Evolutionary conservation across 305 asterid genomes (phyloP).

Genomic region (Fraxinus latifolia): DNA sequence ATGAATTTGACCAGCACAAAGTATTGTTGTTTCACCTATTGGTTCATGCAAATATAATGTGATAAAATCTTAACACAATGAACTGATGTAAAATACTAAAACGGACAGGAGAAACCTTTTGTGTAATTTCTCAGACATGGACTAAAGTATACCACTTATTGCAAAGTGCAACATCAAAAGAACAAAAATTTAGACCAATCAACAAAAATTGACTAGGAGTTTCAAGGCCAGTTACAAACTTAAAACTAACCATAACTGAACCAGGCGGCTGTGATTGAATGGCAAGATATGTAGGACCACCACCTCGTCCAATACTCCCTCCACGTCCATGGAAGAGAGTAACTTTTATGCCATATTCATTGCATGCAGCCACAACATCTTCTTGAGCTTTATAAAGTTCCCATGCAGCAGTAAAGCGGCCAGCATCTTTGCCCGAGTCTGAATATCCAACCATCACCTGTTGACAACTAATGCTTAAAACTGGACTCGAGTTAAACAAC

Average conservation of each 20-base stretch:
- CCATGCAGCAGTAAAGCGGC: slow-evolving; percentile 82
- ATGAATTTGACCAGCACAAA: not conserved
- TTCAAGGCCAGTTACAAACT: not conserved
- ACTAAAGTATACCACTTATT: not conserved
- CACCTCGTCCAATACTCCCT: slow-evolving; percentile 88
- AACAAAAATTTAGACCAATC: not conserved
- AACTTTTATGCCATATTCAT: slow-evolving; percentile 61
- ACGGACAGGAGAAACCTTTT: not conserved
- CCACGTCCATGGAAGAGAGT: slow-evolving; percentile 86
- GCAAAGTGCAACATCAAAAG: not conserved
- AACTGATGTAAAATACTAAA: not conserved
- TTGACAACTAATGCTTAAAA: slow-evolving; percentile 13
- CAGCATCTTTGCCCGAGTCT: slow-evolving; percentile 84
- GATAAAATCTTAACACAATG: not conserved
- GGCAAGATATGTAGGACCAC: slow-evolving; percentile 81
- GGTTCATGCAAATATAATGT: not conserved
- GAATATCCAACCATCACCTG: slow-evolving; percentile 89
- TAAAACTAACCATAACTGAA: slow-evolving; percentile 77
- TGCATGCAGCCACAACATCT: slow-evolving; percentile 77
- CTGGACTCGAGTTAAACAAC: not conserved
- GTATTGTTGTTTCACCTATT: not conserved
- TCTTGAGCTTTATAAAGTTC: slow-evolving; percentile 87
- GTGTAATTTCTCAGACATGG: not conserved
- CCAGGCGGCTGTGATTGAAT: slow-evolving; percentile 99
- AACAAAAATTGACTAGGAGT: not conserved